Base-by-base conservation (phyloP, 768 basidiomycete species). In the Austroboletus festivus region DNA sequence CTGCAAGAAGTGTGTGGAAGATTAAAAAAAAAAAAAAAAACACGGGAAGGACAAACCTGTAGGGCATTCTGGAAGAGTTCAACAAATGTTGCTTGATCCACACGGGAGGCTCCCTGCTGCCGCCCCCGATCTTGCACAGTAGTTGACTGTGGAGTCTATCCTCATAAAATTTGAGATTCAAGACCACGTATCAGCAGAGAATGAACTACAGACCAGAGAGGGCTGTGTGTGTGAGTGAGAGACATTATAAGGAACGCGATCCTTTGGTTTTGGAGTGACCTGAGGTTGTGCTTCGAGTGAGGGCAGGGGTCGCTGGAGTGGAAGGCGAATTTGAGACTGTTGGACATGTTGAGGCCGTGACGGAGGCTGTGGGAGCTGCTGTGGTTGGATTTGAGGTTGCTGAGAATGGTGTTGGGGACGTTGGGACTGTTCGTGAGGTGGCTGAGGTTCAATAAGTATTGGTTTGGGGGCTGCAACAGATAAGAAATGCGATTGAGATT, bases 1-100 rank as follows among this genome's bases (percentile, higher is more conserved):
- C 63, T 65, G 38, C 31, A 12, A 15, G 23, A 23, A 18, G 21
- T 4, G 23, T 18, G 24, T 61, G 31, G n/a, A n/a, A n/a, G n/a
- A n/a, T n/a, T n/a, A n/a, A 59, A 45, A 26, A 45, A 37, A 38
- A 15, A 57, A 43, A 26, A 47, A 38, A 34, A 15, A 34, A 39
- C 15, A 37, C 39, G 19, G 11, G 50, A 42, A 41, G 31, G 13
- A 53, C 64, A 4, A 42, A 67, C 65, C 37, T 54, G 46, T 8
- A 55, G 42, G 13, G 53, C 58, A 1, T 6, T 18, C 31, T 61
- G 67, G 26, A 67, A 68, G 22, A 34, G 35, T 18, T 47, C 51
- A 22, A 54, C 42, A 21, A 67, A 67, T 15, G 16, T 46, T 12
- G 51, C 59, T 42, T 53, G 52, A 40, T 54, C 51, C 11, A 16